Percentiles rank a stretch among this genome's conserved stretches.
Conservation (phyloP, 306 rosid species). For the Mucuna pruriens region DNA sequence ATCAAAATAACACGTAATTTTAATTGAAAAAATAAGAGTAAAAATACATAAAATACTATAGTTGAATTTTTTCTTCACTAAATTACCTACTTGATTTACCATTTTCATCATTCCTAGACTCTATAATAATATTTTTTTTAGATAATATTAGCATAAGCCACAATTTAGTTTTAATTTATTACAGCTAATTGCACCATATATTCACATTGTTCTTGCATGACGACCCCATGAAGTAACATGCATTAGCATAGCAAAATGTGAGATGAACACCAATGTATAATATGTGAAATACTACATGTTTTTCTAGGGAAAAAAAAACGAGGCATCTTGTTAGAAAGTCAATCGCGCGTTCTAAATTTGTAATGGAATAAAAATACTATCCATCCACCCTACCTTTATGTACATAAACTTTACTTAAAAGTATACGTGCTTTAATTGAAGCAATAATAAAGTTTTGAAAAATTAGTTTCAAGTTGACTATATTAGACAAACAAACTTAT, state of each 20-base stretch:
- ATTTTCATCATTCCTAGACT: no score
- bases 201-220: no score
- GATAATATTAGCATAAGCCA: no score
- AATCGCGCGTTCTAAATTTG: background rate
- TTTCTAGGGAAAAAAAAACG: background rate
- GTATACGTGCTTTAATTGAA: background rate
- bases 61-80: no score
- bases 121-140: no score
- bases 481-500: background rate
- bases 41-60: no score
- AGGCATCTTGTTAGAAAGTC: background rate
- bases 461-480: background rate
- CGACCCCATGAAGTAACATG: no score
- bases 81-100: no score
- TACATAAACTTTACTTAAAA: background rate
- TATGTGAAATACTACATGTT: background rate
- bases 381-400: background rate
- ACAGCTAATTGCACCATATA: no score
- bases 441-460: background rate
- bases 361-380: background rate
- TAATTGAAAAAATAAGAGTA: no score
- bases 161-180: no score
- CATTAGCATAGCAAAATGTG: background rate
- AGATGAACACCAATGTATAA: background rate
- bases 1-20: no score